Percentiles rank a stretch among this genome's conserved stretches.
Evolutionary conservation across 148 eudicot genomes (phyloP).

Genomic region (Camellia lanceoleosa): DNA sequence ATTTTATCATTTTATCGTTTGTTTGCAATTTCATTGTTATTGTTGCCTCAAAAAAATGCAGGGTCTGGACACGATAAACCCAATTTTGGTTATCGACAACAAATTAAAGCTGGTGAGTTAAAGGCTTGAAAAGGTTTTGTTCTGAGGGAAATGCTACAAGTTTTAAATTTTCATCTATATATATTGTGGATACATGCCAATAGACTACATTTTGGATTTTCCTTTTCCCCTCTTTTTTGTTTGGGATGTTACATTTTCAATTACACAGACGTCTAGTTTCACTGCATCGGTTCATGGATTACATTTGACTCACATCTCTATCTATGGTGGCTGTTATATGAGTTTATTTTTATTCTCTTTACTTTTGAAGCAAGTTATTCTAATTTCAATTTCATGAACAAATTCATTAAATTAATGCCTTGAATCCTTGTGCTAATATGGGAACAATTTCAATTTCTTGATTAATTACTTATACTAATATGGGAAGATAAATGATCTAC

Average conservation of each 20-base stretch:
- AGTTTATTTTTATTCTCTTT: not conserved
- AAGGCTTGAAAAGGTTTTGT: not conserved
- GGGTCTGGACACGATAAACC: conserved; percentile 79
- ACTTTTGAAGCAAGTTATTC: not conserved
- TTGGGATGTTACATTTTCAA: not conserved
- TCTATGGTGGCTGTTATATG: too few relatives aligned
- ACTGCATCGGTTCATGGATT: too few relatives aligned
- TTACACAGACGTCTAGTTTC: too few relatives aligned
- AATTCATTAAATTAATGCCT: too few relatives aligned
- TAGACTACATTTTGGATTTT: not conserved
- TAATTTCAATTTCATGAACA: too few relatives aligned
- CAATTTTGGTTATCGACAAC: conserved; percentile 57
- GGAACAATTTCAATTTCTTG: too few relatives aligned
- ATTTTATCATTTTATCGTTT: not conserved
- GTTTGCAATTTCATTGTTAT: not conserved
- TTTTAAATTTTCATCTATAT: not conserved
- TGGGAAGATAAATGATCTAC: not conserved
- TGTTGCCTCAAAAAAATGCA: conserved; percentile 36
- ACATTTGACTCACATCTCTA: too few relatives aligned
- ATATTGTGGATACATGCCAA: not conserved
- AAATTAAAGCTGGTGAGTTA: conserved; percentile 60
- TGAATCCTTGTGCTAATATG: not conserved
- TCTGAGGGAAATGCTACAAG: not conserved
- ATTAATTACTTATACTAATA: not conserved
- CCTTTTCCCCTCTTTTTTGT: not conserved